phyloP scores from a whole-genome alignment of 176 grass and related monocot species.

The Eleusine coracana region DNA sequence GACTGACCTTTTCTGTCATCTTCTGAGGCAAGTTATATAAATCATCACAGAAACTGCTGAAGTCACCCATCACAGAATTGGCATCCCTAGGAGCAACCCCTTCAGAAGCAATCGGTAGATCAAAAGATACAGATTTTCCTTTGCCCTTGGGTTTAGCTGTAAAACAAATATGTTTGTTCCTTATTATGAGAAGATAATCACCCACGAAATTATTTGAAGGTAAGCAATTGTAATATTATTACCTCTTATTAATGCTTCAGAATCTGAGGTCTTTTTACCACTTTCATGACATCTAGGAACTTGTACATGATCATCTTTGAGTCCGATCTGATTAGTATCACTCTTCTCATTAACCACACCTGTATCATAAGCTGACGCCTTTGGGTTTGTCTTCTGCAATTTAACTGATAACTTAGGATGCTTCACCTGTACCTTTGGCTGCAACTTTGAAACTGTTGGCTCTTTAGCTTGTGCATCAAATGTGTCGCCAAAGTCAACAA shows the following conservation, averaged over 20 bases:
- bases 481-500: conserved; percentile 37
- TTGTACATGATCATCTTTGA: conserved; percentile 12
- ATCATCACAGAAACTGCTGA: conserved; percentile 13
- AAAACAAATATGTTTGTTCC: conserved; percentile 18
- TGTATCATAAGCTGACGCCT: not conserved
- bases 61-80: conserved; percentile 25
- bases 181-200: conserved; percentile 29
- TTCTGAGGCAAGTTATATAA: conserved; percentile 29
- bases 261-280: conserved; percentile 20
- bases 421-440: conserved; percentile 29
- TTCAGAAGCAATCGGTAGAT: conserved; percentile 37
- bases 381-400: conserved; percentile 30
- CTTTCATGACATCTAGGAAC: conserved; percentile 24
- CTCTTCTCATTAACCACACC: conserved; percentile 5
- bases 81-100: conserved; percentile 18
- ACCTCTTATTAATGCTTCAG: conserved; percentile 31
- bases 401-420: conserved; percentile 22
- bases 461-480: conserved; percentile 31
- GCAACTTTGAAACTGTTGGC: conserved; percentile 40
- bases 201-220: not conserved
- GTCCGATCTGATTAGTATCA: not conserved
- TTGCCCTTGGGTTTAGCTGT: conserved; percentile 40
- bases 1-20: conserved; percentile 27
- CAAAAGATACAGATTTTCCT: conserved; percentile 62
- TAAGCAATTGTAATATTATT: not conserved